Percentiles rank a stretch among this genome's conserved stretches.
Conservation (phyloP, 78 protist species). For the Blattamonas nauphoetae region DNA sequence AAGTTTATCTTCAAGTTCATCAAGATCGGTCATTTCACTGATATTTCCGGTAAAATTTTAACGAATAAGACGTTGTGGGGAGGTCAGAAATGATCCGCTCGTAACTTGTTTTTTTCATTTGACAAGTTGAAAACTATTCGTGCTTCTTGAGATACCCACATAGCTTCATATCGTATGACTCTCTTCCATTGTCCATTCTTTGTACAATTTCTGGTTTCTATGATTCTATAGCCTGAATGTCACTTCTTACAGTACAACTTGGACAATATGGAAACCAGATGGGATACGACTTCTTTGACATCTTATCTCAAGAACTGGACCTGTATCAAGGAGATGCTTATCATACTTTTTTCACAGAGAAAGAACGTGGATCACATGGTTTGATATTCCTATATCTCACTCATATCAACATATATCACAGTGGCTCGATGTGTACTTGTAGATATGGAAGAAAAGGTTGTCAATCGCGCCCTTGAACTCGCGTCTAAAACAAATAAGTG, state of each 20-base stretch:
- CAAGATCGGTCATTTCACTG: not conserved
- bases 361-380: not conserved
- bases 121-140: too few species aligned
- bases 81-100: too few species aligned
- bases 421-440: slow-evolving; percentile 37
- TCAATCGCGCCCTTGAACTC: not conserved
- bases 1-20: not conserved
- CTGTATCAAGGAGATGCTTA: not conserved
- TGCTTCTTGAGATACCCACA: too few species aligned
- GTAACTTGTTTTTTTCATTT: too few species aligned
- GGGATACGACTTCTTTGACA: slow-evolving; percentile 2
- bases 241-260: slow-evolving; percentile 18
- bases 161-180: too few species aligned
- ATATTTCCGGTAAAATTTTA: not conserved
- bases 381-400: not conserved
- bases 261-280: slow-evolving; percentile 36
- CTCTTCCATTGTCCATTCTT: too few species aligned
- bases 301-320: not conserved
- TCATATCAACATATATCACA: not conserved
- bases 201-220: too few species aligned
- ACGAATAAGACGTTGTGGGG: too few species aligned
- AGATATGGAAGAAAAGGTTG: slow-evolving; percentile 50
- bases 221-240: too few species aligned
- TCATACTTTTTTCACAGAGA: not conserved
- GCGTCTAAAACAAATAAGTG: not conserved